These are phyloP conservation scores for Loxodes magnus DNA, from an alignment of 73 alveolate genomes.

Conservation along the genomic window DNA sequence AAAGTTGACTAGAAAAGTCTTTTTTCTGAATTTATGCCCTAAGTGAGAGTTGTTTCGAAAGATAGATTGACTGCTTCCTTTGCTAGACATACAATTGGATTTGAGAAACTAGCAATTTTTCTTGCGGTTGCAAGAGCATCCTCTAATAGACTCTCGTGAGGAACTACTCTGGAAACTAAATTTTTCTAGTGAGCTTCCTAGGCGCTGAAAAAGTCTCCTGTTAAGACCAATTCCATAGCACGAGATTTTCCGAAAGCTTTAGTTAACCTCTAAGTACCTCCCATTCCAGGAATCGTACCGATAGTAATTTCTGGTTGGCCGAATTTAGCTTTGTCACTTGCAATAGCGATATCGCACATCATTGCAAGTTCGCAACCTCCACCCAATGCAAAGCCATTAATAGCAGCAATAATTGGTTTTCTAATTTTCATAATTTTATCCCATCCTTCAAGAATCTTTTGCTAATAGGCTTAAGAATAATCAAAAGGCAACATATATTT, in stretches of 20 bases:
- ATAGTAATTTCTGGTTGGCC: conserved; percentile 95
- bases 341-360: conserved; percentile 95
- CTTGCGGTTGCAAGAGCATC: conserved; percentile 72
- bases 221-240: conserved; percentile 90
- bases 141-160: conserved; percentile 57
- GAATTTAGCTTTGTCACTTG: conserved; percentile 90
- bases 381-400: conserved; percentile 96
- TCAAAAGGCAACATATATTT: conserved; percentile 69
- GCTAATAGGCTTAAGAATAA: conserved; percentile 45
- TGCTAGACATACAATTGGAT: conserved; percentile 73
- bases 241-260: conserved; percentile 89
- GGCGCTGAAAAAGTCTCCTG: conserved; percentile 91
- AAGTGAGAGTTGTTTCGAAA: conserved; percentile 65
- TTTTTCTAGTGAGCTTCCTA: conserved; percentile 88
- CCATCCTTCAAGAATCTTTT: conserved; percentile 26
- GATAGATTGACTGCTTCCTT: conserved; percentile 89
- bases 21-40: conserved; percentile 81
- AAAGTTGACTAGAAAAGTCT: conserved; percentile 88
- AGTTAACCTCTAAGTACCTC: conserved; percentile 95
- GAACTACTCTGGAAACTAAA: conserved; percentile 75
- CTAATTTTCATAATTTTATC: conserved; percentile 40
- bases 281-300: conserved; percentile 97
- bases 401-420: conserved; percentile 93
- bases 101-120: conserved; percentile 66
- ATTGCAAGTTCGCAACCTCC: conserved; percentile 98